These are phyloP conservation scores for Silene conica DNA, from an alignment of 148 eudicot genomes.

Conservation along the genomic window DNA sequence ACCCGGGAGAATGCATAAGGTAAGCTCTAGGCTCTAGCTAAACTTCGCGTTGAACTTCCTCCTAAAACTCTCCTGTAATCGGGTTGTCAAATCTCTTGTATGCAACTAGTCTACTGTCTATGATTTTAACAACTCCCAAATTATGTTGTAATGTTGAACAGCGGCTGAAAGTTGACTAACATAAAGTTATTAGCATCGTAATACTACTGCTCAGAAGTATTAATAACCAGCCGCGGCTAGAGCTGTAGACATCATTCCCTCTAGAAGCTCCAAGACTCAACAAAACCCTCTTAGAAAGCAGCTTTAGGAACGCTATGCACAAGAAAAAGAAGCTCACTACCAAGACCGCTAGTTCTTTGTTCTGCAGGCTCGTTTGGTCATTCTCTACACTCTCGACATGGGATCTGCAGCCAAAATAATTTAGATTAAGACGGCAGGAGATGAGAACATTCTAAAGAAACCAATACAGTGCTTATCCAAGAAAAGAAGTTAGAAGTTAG, in stretches of 20 bases:
- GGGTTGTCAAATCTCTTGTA: background rate
- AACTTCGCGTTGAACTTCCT: background rate
- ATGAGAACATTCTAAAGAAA: no score
- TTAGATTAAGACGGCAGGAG: background rate
- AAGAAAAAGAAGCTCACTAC: constrained; percentile 54
- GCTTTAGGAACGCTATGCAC: constrained; percentile 53
- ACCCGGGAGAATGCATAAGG: background rate
- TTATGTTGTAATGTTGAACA: background rate
- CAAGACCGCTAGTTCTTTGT: constrained; percentile 61
- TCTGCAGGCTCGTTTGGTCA: constrained; percentile 63
- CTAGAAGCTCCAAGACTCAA: constrained; percentile 33
- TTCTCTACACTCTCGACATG: constrained; percentile 53
- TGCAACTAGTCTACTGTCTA: background rate
- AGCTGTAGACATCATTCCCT: constrained; percentile 15
- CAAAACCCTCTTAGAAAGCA: constrained; percentile 44
- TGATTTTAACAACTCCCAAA: background rate
- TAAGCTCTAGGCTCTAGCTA: background rate
- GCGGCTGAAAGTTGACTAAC: constrained; percentile 1
- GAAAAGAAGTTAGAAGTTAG: no score
- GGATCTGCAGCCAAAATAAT: constrained; percentile 42
- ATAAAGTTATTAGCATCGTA: constrained; percentile 53
- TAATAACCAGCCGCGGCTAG: constrained; percentile 47
- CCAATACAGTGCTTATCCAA: no score
- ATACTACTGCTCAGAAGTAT: constrained; percentile 53
- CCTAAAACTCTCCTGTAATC: background rate